phyloP scores from a whole-genome alignment of 2,329 filamentous ascomycete genomes.

The Colletotrichum zoysiae region DNA sequence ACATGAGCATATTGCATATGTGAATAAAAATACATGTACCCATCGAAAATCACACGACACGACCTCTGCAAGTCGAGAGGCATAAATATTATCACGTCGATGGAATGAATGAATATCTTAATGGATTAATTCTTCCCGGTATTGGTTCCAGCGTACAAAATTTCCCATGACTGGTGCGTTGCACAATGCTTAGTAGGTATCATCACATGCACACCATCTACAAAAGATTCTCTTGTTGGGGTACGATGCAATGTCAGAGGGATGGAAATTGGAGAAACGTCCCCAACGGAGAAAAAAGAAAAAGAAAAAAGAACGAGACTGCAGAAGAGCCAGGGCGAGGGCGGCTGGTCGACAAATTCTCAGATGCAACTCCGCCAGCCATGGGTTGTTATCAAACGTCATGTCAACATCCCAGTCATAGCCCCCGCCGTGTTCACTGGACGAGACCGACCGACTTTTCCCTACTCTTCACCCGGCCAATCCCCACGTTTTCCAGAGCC shows the following conservation, averaged over 20 bases:
- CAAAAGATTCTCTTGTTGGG: not conserved
- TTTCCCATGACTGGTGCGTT: no score
- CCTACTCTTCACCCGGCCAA: slow-evolving; percentile 5
- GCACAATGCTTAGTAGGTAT: not conserved
- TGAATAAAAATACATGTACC: not conserved
- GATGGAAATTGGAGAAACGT: not conserved
- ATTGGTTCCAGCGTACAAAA: no score
- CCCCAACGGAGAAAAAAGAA: not conserved
- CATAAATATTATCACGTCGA: not conserved
- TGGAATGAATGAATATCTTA: not conserved
- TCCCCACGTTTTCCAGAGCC: slow-evolving; percentile 26
- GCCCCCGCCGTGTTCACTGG: not conserved
- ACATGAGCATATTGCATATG: slow-evolving; percentile 12
- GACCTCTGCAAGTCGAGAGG: not conserved
- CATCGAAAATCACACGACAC: not conserved
- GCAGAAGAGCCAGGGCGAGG: not conserved
- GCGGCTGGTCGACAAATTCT: not conserved
- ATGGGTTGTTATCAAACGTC: not conserved
- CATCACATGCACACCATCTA: no score
- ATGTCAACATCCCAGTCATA: not conserved
- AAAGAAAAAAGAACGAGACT: not conserved
- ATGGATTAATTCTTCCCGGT: not conserved
- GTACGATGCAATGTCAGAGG: not conserved
- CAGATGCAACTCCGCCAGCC: not conserved
- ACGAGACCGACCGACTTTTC: not conserved